Evolutionary conservation across 345 rosid genomes (phyloP).

Genomic region (thale cress (Arabidopsis thaliana)): DNA sequence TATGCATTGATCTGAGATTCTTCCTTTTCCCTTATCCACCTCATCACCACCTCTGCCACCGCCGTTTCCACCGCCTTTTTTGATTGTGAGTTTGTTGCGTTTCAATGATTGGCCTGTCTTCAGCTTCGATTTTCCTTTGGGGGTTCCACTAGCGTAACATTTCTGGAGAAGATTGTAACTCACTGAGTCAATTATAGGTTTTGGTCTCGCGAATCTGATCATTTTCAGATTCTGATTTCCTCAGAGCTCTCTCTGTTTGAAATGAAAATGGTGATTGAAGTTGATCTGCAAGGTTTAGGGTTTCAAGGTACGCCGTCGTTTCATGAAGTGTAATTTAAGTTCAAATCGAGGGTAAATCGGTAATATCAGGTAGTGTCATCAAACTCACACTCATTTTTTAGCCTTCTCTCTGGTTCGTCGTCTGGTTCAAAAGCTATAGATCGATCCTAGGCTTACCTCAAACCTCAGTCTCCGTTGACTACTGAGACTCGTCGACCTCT

Average conservation of each 20-base stretch:
- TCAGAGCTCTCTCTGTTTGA: constrained; percentile 27
- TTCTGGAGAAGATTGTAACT: constrained; percentile 51
- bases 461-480: constrained; percentile 48
- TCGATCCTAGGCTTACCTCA: constrained; percentile 34
- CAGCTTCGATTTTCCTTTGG: constrained; percentile 66
- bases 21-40: constrained; percentile 37
- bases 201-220: constrained; percentile 49
- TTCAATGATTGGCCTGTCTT: constrained; percentile 58
- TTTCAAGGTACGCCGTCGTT: neutral
- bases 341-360: constrained; percentile 26
- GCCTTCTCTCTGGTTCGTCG: neutral
- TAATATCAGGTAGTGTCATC: constrained; percentile 25
- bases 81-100: constrained; percentile 55
- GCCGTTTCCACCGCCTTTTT: constrained; percentile 41
- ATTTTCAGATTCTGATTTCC: constrained; percentile 26
- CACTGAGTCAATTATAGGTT: constrained; percentile 32
- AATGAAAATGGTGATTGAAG: constrained; percentile 6
- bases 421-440: constrained; percentile 31
- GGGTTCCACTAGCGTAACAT: constrained; percentile 66
- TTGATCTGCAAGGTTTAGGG: constrained; percentile 17
- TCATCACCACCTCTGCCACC: constrained; percentile 33
- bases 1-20: constrained; percentile 58
- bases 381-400: constrained; percentile 14
- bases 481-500: constrained; percentile 40
- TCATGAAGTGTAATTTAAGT: neutral